phyloP scores from a whole-genome alignment of 345 rosid species.

The Boechera divaricarpa region DNA sequence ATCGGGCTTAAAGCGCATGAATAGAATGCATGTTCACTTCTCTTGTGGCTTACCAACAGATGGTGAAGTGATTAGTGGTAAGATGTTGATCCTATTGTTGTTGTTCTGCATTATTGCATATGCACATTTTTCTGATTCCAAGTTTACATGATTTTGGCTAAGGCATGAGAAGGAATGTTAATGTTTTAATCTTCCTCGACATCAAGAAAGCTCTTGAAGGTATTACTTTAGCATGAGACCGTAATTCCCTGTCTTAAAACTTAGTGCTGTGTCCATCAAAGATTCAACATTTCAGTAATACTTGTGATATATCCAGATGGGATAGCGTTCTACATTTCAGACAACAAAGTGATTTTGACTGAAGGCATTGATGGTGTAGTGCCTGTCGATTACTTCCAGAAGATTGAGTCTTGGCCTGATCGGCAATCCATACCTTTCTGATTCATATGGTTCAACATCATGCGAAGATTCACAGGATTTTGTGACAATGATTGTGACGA shows the following conservation, averaged over 20 bases:
- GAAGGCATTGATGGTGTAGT: conserved; percentile 90
- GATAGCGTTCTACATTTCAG: conserved; percentile 83
- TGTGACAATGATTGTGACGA: background rate
- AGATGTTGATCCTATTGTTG: conserved; percentile 18
- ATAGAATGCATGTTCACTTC: conserved; percentile 88
- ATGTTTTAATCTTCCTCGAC: conserved; percentile 73
- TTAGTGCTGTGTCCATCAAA: background rate
- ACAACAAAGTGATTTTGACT: conserved; percentile 82
- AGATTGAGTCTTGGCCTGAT: conserved; percentile 86
- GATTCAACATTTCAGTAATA: background rate
- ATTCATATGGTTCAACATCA: conserved; percentile 5
- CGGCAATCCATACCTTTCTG: conserved; percentile 54
- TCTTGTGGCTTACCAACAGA: conserved; percentile 84
- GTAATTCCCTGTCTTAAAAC: background rate
- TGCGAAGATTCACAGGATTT: background rate
- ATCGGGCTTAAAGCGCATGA: conserved; percentile 82
- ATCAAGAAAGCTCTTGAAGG: conserved; percentile 88
- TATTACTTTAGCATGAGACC: conserved; percentile 30
- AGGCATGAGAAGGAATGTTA: conserved; percentile 85
- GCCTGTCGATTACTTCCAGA: conserved; percentile 69
- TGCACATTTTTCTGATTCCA: conserved; percentile 13
- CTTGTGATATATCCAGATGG: conserved; percentile 58
- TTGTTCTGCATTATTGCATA: conserved; percentile 43
- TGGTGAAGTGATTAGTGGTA: conserved; percentile 86
- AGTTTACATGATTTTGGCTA: conserved; percentile 28